Evolutionary conservation across 306 rosid species (phyloP).

Genomic region (Fagus sylvatica): DNA sequence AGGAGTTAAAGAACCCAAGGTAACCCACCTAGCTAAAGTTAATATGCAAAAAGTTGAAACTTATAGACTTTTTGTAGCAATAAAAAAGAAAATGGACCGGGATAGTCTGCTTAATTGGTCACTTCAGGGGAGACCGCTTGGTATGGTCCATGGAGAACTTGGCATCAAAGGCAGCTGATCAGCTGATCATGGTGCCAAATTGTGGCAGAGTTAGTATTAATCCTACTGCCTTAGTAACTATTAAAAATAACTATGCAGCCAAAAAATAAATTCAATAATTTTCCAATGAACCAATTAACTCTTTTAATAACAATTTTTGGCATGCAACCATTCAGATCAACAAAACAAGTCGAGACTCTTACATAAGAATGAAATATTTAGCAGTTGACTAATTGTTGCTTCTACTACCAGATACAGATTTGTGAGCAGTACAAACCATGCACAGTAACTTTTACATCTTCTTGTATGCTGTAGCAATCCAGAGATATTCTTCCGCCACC

Average conservation of each 20-base stretch:
- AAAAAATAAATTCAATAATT: constrained; percentile 5
- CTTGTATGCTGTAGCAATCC: constrained; percentile 96
- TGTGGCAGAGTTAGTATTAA: background rate
- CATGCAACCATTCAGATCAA: constrained; percentile 14
- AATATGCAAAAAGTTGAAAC: background rate
- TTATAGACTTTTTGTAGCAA: background rate
- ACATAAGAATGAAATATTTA: constrained; percentile 32
- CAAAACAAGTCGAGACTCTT: constrained; percentile 28
- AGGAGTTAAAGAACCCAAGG: background rate
- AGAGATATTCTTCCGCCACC: constrained; percentile 99
- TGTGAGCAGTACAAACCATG: constrained; percentile 61
- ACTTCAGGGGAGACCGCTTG: background rate
- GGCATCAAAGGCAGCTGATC: background rate
- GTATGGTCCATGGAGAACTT: background rate
- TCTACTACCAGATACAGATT: constrained; percentile 29
- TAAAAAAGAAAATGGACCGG: background rate
- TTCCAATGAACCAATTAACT: constrained; percentile 1
- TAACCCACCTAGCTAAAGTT: background rate
- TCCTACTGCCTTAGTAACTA: background rate
- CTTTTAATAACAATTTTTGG: constrained; percentile 10
- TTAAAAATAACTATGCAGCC: constrained; percentile 18
- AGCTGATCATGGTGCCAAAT: background rate
- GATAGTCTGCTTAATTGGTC: background rate
- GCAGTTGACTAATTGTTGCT: constrained; percentile 8
- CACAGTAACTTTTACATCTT: constrained; percentile 77